These are phyloP conservation scores for Rhizodiscina lignyota DNA, from an alignment of 495 filamentous ascomycete genomes.

Conservation along the genomic window DNA sequence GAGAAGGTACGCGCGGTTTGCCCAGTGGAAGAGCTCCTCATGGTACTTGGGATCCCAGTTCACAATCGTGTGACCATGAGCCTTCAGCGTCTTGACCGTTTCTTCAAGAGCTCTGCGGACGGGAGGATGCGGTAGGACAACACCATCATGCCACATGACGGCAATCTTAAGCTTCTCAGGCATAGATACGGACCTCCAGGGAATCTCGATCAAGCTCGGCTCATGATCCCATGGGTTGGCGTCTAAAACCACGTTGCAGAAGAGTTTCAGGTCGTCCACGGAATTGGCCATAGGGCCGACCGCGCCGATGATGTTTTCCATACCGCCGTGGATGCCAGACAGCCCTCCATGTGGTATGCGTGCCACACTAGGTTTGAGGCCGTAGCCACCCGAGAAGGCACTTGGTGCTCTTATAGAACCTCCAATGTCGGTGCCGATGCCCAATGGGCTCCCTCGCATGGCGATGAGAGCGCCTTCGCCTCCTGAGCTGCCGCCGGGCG, in stretches of 20 bases:
- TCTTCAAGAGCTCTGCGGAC: constrained; percentile 40
- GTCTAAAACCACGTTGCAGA: constrained; percentile 41
- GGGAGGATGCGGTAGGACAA: constrained; percentile 56
- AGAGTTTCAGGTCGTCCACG: constrained; percentile 46
- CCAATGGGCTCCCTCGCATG: constrained; percentile 73
- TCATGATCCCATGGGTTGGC: constrained; percentile 43
- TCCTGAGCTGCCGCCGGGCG: constrained; percentile 81
- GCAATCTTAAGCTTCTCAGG: constrained; percentile 39
- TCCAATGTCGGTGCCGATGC: constrained; percentile 87
- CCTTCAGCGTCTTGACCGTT: constrained; percentile 35
- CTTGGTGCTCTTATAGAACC: constrained; percentile 85
- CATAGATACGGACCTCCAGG: constrained; percentile 30
- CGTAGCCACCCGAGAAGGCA: constrained; percentile 83
- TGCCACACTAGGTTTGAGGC: constrained; percentile 58
- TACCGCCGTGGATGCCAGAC: constrained; percentile 30
- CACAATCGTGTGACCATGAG: constrained; percentile 41
- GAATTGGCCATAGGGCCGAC: constrained; percentile 46
- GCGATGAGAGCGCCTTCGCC: constrained; percentile 84
- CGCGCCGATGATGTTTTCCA: constrained; percentile 42
- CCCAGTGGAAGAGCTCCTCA: too few relatives aligned
- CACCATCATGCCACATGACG: constrained; percentile 53
- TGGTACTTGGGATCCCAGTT: constrained; percentile 41
- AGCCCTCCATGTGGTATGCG: constrained; percentile 39
- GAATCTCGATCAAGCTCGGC: constrained; percentile 38
- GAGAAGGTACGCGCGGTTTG: too few relatives aligned